phyloP scores from a whole-genome alignment of 768 basidiomycete species.

The Termitomyces sp. region DNA sequence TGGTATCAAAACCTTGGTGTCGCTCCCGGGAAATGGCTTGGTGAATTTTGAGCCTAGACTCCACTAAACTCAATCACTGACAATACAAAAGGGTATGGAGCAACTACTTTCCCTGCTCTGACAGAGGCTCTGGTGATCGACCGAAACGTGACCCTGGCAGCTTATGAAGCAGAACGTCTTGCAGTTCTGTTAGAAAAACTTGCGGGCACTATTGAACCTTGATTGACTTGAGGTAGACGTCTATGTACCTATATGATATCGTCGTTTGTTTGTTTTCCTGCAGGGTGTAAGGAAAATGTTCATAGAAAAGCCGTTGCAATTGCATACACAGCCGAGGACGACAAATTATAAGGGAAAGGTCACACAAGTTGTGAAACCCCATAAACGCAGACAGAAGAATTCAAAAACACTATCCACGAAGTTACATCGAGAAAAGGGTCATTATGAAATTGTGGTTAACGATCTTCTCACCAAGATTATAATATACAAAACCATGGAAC shows the following conservation, averaged over 20 bases:
- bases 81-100: constrained; percentile 58
- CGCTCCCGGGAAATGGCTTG: constrained; percentile 82
- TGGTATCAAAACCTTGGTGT: constrained; percentile 87
- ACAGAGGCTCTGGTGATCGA: constrained; percentile 74
- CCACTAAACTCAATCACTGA: neutral
- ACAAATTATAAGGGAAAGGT: neutral
- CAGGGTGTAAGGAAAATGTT: neutral
- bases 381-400: neutral
- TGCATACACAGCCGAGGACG: neutral
- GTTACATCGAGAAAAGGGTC: no score
- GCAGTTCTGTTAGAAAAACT: constrained; percentile 48
- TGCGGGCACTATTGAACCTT: constrained; percentile 31
- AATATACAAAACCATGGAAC: neutral
- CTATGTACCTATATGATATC: neutral
- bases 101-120: constrained; percentile 77
- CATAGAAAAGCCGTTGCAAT: neutral
- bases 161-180: constrained; percentile 56
- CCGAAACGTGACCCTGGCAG: constrained; percentile 52
- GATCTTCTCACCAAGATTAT: neutral
- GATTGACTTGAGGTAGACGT: neutral
- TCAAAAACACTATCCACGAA: no score
- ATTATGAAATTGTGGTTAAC: no score
- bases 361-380: neutral
- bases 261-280: neutral
- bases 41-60: constrained; percentile 28